Evolutionary conservation across 179 eudicot genomes (phyloP), one percentile per base, ranked within the genome.

Genomic region (Beta corolliflora): DNA sequence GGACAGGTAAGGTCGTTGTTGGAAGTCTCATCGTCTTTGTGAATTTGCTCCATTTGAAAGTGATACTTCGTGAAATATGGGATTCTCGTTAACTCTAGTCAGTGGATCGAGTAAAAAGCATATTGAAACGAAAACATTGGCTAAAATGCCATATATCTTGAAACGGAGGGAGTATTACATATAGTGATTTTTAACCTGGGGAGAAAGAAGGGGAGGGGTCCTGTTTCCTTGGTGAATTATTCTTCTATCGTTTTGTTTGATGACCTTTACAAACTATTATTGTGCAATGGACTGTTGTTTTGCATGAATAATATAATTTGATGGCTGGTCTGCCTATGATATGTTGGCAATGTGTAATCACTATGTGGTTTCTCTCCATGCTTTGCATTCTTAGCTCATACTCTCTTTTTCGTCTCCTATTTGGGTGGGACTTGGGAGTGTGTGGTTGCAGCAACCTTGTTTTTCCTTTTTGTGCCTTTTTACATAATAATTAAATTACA

Each of bases 1-100:
- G 97, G 97, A 79, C 93, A 94, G 97, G 99, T 96, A 69, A 46
- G 81, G 44, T 76, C 54, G 25, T 77, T 56, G 9, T 41, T 48
- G 85, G 56, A 71, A 48, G 50, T 58, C 75, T 10, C 63, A 16
- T 58, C 41, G 10, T 6, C 29, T 67, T 44, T 72, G 56, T 64
- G 9, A 18, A 36, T 63, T 25, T 65, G 31, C 61, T 29, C 16
- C 29, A 41, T 55, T 53, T 23, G n/a, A 21, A 36, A 56, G 56
- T 21, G n/a, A 18, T 54, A 45, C 11, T 55, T 16, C 14, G 61
- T 12, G 61, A 7, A 11, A 23, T 70, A 19, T 64, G 69, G 2
- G 5, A 15, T 44, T 16, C 19, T 6, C 4, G 25, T 14, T 79
- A 60, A 23, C 25, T 44, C n/a, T 44, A 46, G 67, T 18, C 44